Evolutionary conservation across 2,329 filamentous ascomycete species (phyloP).

Genomic region (Xylariales sp.): DNA sequence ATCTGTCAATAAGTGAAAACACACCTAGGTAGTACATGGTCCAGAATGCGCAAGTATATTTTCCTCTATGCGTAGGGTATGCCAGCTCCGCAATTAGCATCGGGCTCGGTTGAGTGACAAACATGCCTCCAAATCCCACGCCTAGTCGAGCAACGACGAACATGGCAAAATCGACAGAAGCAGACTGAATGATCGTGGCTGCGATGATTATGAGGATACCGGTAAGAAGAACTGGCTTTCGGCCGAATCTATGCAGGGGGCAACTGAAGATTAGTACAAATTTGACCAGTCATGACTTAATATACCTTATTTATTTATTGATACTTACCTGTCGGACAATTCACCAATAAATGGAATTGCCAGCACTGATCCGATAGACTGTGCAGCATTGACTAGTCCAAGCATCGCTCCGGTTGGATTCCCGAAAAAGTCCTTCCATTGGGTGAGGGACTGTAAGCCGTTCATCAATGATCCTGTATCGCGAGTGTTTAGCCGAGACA

Average conservation of each 20-base stretch:
- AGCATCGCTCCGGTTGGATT: slow-evolving; percentile 23
- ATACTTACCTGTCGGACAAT: slow-evolving; percentile 19
- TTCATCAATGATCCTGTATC: slow-evolving; percentile 30
- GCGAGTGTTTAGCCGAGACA: neutral
- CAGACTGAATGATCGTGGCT: slow-evolving; percentile 30
- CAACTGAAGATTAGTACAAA: neutral
- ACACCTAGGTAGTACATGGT: slow-evolving; percentile 31
- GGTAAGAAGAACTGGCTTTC: slow-evolving; percentile 16
- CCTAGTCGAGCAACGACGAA: slow-evolving; percentile 31
- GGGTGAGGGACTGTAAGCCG: slow-evolving; percentile 31
- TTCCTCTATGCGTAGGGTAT: slow-evolving; percentile 29
- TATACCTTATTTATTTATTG: neutral
- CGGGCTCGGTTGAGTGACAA: slow-evolving; percentile 32
- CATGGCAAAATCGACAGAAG: slow-evolving; percentile 28
- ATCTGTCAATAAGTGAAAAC: neutral
- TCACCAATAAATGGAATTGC: slow-evolving; percentile 33
- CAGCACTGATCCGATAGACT: slow-evolving; percentile 22
- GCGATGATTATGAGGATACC: slow-evolving; percentile 30
- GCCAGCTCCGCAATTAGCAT: slow-evolving; percentile 29
- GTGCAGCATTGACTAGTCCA: slow-evolving; percentile 24
- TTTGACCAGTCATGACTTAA: neutral
- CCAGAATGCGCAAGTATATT: slow-evolving; percentile 27
- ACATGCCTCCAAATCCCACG: slow-evolving; percentile 32
- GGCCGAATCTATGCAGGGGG: slow-evolving; percentile 11
- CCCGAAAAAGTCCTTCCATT: slow-evolving; percentile 28